Evolutionary conservation across 2,329 filamentous ascomycete genomes (phyloP).

Genomic region (Clarireedia hainanense): DNA sequence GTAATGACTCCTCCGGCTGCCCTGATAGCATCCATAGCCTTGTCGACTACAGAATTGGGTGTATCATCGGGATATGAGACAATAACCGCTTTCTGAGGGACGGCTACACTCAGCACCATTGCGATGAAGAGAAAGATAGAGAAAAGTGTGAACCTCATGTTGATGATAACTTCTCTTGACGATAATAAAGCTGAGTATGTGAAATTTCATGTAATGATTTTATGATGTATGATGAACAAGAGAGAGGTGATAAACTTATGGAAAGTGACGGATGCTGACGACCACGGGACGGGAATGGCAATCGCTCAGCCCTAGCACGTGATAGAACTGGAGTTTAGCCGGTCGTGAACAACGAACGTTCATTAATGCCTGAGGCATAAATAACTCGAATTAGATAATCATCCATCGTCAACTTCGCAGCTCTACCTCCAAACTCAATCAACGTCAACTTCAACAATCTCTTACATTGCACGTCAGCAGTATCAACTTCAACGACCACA

Average conservation of each 20-base stretch:
- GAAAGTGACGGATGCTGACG: too few relatives aligned
- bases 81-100: slow-evolving; percentile 62
- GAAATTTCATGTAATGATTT: neutral
- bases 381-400: neutral
- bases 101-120: slow-evolving; percentile 49
- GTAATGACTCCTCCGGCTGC: slow-evolving; percentile 69
- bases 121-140: slow-evolving; percentile 49
- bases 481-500: neutral
- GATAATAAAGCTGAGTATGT: neutral
- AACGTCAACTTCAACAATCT: neutral
- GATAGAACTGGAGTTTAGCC: too few relatives aligned
- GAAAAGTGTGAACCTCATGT: slow-evolving; percentile 57
- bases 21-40: slow-evolving; percentile 64
- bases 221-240: neutral
- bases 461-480: too few relatives aligned
- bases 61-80: slow-evolving; percentile 65
- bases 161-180: neutral
- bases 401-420: neutral
- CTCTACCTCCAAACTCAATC: neutral
- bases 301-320: too few relatives aligned
- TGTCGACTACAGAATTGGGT: slow-evolving; percentile 56
- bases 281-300: too few relatives aligned
- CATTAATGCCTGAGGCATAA: neutral
- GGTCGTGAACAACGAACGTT: too few relatives aligned
- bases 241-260: too few relatives aligned